phyloP scores from a whole-genome alignment of 2,329 filamentous ascomycete genomes.

The Nemania serpens region DNA sequence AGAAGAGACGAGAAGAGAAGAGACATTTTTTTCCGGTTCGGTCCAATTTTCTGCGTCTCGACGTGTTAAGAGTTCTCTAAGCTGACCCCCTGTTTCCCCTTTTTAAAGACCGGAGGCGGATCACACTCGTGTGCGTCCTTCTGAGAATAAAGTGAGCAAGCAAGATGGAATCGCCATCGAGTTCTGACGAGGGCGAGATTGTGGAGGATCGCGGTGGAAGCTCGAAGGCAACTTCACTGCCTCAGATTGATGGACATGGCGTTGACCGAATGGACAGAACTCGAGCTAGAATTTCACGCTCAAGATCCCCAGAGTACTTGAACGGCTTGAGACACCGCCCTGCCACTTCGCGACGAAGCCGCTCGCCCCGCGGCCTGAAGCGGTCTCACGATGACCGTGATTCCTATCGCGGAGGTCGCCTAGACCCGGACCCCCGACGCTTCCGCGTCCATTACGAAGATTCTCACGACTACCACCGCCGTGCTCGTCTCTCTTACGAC shows the following conservation, averaged over 20 bases:
- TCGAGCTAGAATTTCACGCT: conserved; percentile 62
- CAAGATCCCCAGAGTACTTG: conserved; percentile 57
- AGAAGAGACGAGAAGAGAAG: conserved; percentile 13
- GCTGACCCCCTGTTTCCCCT: conserved; percentile 38
- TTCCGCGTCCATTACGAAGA: conserved; percentile 69
- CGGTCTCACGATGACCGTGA: conserved; percentile 68
- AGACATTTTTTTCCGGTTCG: conserved; percentile 43
- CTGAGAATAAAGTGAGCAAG: conserved; percentile 39
- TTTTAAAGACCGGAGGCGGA: conserved; percentile 35
- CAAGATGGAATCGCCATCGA: conserved; percentile 50
- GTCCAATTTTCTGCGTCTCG: conserved; percentile 41
- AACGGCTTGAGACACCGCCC: conserved; percentile 47
- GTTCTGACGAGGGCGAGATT: conserved; percentile 88
- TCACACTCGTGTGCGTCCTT: conserved; percentile 30
- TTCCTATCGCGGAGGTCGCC: conserved; percentile 46
- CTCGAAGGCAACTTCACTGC: conserved; percentile 86
- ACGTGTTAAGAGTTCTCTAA: conserved; percentile 30
- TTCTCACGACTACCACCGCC: conserved; percentile 51
- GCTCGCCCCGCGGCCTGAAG: conserved; percentile 70
- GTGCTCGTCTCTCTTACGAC: conserved; percentile 57
- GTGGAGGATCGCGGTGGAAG: conserved; percentile 69
- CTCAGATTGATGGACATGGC: conserved; percentile 74
- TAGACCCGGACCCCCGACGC: conserved; percentile 60
- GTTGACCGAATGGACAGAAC: conserved; percentile 93
- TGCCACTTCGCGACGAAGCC: conserved; percentile 54